These are phyloP conservation scores for Fusarium virguliforme DNA, from an alignment of 2,329 filamentous ascomycete genomes.

Conservation along the genomic window DNA sequence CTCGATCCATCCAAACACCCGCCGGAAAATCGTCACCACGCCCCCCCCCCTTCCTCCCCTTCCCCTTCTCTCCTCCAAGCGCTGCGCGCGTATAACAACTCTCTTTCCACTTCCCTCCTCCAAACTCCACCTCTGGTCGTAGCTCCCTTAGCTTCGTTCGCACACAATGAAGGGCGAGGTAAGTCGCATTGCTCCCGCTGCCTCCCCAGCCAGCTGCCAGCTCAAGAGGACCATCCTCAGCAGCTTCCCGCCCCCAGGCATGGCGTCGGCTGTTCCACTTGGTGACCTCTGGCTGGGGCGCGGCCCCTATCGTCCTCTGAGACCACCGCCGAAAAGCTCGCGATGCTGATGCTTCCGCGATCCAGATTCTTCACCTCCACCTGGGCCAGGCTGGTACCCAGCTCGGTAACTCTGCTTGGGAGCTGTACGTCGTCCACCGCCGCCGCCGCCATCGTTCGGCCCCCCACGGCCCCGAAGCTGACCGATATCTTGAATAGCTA, in stretches of 20 bases:
- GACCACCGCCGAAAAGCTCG: constrained; percentile 12
- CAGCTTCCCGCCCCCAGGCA: constrained; percentile 15
- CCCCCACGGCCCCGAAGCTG: constrained; percentile 35
- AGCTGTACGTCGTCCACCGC: constrained; percentile 72
- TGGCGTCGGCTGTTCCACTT: constrained; percentile 44
- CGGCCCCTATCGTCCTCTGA: constrained; percentile 12
- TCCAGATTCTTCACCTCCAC: constrained; percentile 75
- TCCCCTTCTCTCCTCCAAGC: constrained; percentile 48
- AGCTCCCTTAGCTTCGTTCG: constrained; percentile 45
- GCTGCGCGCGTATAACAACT: constrained; percentile 56
- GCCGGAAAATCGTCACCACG: constrained; percentile 57
- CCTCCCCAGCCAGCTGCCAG: constrained; percentile 7
- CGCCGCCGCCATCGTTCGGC: constrained; percentile 18
- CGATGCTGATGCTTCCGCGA: constrained; percentile 36
- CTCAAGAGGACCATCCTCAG: no score
- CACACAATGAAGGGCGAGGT: constrained; percentile 73
- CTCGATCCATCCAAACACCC: constrained; percentile 49
- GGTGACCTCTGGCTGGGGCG: constrained; percentile 26
- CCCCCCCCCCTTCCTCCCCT: constrained; percentile 50
- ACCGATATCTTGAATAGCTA: constrained; percentile 66
- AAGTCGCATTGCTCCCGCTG: constrained; percentile 51
- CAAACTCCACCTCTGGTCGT: constrained; percentile 41
- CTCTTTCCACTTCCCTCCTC: constrained; percentile 44
- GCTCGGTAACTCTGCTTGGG: constrained; percentile 83
- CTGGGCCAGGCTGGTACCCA: constrained; percentile 80